These are phyloP conservation scores for Avicennia marina DNA, from an alignment of 257 asterid species.

Conservation along the genomic window DNA sequence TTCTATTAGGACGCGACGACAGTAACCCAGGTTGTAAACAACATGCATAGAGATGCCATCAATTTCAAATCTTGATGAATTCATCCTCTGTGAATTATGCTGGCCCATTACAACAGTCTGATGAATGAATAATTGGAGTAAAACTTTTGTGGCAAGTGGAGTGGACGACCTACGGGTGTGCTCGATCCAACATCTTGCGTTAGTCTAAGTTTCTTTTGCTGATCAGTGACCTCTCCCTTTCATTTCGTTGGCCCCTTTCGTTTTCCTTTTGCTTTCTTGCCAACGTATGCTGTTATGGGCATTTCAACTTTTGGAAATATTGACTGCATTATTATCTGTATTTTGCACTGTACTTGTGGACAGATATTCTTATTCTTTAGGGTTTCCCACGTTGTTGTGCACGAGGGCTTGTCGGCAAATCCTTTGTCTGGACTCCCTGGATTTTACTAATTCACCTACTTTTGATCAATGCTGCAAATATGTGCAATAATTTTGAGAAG, in stretches of 20 bases:
- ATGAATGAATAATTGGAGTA: constrained; percentile 9
- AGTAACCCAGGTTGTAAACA: too few species aligned
- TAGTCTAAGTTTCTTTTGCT: constrained; percentile 6
- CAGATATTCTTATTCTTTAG: constrained; percentile 7
- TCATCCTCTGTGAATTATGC: neutral
- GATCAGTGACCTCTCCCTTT: constrained; percentile 16
- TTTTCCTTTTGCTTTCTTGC: neutral
- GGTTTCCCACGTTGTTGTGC: constrained; percentile 28
- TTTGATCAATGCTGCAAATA: too few species aligned
- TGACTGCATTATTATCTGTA: constrained; percentile 5
- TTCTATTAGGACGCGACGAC: too few species aligned
- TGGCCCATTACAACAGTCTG: neutral
- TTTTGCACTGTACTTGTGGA: neutral
- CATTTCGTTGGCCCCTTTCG: neutral
- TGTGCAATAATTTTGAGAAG: too few species aligned
- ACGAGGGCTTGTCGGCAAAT: constrained; percentile 30
- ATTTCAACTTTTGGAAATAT: constrained; percentile 12
- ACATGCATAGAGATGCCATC: neutral
- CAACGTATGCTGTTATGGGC: constrained; percentile 7
- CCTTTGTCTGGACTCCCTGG: neutral
- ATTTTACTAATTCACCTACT: too few species aligned
- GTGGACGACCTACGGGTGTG: neutral
- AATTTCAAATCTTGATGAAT: neutral
- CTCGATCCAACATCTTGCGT: constrained; percentile 7
- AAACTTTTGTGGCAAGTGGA: constrained; percentile 5